phyloP scores from a whole-genome alignment of 306 rosid species.

The Alnus glutinosa region DNA sequence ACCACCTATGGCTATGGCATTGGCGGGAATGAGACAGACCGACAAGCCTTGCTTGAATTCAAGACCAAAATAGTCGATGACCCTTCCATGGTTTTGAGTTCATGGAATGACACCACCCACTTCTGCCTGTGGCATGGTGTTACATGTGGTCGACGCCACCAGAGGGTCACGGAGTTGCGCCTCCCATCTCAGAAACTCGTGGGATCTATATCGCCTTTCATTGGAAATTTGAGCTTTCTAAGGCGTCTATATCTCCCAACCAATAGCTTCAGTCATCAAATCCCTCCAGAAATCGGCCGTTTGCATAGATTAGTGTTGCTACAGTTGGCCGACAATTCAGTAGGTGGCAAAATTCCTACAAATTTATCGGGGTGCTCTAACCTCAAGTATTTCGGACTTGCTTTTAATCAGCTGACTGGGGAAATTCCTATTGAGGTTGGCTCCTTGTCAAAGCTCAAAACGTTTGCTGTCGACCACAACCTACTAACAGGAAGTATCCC shows the following conservation, averaged over 20 bases:
- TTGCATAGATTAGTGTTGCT: background rate
- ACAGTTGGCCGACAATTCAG: rapidly evolving
- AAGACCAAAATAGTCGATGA: background rate
- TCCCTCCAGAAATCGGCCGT: background rate
- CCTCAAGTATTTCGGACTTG: rapidly evolving
- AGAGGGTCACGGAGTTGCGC: background rate
- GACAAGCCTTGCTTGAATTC: background rate
- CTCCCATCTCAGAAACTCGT: background rate
- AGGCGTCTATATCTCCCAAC: too few species aligned
- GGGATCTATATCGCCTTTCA: background rate
- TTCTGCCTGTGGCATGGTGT: background rate
- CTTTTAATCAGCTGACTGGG: background rate
- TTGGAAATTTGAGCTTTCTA: background rate
- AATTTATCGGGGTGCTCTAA: background rate
- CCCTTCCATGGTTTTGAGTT: background rate
- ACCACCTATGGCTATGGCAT: background rate
- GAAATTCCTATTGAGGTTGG: background rate
- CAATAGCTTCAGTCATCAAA: too few species aligned
- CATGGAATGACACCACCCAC: background rate
- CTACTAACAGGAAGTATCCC: background rate
- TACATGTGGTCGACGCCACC: background rate
- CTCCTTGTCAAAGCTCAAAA: background rate
- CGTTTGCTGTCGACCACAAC: rapidly evolving
- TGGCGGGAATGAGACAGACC: background rate
- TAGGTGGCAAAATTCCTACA: background rate